Evolutionary conservation across 495 filamentous ascomycete species (phyloP).

Genomic region (Penicillium odoratum): DNA sequence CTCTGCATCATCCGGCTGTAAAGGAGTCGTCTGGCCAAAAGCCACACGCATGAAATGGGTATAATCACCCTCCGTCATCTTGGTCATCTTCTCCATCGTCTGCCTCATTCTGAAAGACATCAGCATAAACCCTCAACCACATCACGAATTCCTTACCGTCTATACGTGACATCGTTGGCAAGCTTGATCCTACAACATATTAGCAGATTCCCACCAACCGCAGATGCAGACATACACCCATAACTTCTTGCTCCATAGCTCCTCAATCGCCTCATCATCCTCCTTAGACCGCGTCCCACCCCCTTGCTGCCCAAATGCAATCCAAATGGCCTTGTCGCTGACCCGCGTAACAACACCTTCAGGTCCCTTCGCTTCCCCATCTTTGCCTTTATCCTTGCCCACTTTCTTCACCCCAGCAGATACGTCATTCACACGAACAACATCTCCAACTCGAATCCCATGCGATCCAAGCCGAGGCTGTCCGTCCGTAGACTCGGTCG

Average conservation of each 20-base stretch:
- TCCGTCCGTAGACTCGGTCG: conserved; percentile 26
- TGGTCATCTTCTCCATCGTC: conserved; percentile 76
- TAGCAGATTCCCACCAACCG: conserved; percentile 3
- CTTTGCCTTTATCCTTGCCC: conserved; percentile 65
- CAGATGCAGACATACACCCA: conserved; percentile 53
- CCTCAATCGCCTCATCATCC: conserved; percentile 60
- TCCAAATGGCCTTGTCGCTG: conserved; percentile 54
- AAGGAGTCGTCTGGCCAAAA: conserved; percentile 62
- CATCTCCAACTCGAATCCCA: conserved; percentile 84
- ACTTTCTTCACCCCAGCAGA: conserved; percentile 61
- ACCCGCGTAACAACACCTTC: conserved; percentile 83
- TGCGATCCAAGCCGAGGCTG: conserved; percentile 63
- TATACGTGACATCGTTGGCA: conserved; percentile 91
- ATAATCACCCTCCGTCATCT: conserved; percentile 68
- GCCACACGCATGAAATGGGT: conserved; percentile 76
- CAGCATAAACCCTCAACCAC: neutral
- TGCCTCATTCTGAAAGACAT: conserved; percentile 72
- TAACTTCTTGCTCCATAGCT: conserved; percentile 59
- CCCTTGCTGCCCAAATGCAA: conserved; percentile 67
- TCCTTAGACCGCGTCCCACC: conserved; percentile 45
- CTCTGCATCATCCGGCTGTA: conserved; percentile 49
- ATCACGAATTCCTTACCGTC: conserved; percentile 53
- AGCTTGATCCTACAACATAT: conserved; percentile 69
- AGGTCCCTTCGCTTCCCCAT: conserved; percentile 54
- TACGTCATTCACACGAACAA: conserved; percentile 79